Conservation (phyloP, 306 rosid genomes). For the Trifolium pratense region DNA sequence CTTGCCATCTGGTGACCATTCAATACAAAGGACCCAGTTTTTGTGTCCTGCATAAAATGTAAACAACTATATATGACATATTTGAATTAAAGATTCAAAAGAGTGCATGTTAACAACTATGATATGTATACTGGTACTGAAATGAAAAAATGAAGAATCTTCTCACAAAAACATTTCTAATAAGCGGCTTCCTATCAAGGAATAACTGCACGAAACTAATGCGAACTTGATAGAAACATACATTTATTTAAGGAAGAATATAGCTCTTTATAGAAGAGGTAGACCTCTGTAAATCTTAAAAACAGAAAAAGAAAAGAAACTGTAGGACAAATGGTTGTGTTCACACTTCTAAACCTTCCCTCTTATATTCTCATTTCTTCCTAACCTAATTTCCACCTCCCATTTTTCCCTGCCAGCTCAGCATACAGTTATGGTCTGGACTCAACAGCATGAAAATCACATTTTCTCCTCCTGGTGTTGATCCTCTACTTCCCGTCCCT, state of each 20-base stretch:
- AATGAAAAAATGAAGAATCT: not conserved
- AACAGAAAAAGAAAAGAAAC: not conserved
- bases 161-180: not conserved
- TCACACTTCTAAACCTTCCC: not conserved
- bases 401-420: not conserved
- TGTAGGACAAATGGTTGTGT: no score
- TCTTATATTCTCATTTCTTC: not conserved
- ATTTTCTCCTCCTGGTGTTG: conserved; percentile 15
- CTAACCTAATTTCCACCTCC: conserved; percentile 8
- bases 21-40: conserved; percentile 93
- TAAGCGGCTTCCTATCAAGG: not conserved
- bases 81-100: conserved; percentile 22
- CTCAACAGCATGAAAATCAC: not conserved
- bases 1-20: conserved; percentile 94
- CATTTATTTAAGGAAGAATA: not conserved
- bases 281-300: not conserved
- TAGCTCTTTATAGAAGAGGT: conserved; percentile 9
- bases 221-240: not conserved
- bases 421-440: not conserved
- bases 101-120: not conserved
- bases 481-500: not conserved
- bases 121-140: not conserved
- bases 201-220: conserved; percentile 19
- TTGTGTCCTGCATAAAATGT: conserved; percentile 70
- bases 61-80: not conserved